These are phyloP conservation scores for Eudorina sp. DNA, from an alignment of 139 green algal genomes.

Conservation along the genomic window DNA sequence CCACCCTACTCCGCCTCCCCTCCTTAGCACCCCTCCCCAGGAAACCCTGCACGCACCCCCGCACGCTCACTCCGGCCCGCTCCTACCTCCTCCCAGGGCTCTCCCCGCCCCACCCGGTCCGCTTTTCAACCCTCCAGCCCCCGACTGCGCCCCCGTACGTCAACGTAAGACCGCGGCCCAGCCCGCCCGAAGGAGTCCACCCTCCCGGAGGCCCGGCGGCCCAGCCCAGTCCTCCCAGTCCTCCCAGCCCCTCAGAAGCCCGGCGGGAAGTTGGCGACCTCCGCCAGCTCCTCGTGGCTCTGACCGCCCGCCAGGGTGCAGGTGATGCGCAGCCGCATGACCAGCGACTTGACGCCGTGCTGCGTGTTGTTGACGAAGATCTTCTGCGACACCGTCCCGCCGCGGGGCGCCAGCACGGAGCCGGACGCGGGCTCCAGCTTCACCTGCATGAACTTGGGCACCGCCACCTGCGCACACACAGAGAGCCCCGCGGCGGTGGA, in stretches of 20 bases:
- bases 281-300: slow-evolving; percentile 67
- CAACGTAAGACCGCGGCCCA: too few relatives aligned
- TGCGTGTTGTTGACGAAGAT: slow-evolving; percentile 89
- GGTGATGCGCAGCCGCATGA: slow-evolving; percentile 85
- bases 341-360: slow-evolving; percentile 84
- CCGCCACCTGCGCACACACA: slow-evolving; percentile 92
- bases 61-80: too few relatives aligned
- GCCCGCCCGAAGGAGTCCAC: too few relatives aligned
- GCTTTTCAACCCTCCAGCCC: neutral
- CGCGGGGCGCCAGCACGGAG: slow-evolving; percentile 59
- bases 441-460: slow-evolving; percentile 92
- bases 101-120: too few relatives aligned
- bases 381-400: slow-evolving; percentile 74
- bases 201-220: too few relatives aligned
- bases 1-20: too few relatives aligned
- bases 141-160: neutral
- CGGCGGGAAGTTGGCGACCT: slow-evolving; percentile 80
- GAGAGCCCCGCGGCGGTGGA: neutral
- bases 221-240: too few relatives aligned
- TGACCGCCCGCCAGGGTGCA: slow-evolving; percentile 67
- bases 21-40: too few relatives aligned
- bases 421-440: slow-evolving; percentile 83
- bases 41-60: too few relatives aligned
- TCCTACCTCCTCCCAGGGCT: too few relatives aligned
- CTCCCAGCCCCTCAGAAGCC: slow-evolving; percentile 62